Conservation (phyloP, 73 alveolate species). For the Tetrahymena malaccensis region DNA sequence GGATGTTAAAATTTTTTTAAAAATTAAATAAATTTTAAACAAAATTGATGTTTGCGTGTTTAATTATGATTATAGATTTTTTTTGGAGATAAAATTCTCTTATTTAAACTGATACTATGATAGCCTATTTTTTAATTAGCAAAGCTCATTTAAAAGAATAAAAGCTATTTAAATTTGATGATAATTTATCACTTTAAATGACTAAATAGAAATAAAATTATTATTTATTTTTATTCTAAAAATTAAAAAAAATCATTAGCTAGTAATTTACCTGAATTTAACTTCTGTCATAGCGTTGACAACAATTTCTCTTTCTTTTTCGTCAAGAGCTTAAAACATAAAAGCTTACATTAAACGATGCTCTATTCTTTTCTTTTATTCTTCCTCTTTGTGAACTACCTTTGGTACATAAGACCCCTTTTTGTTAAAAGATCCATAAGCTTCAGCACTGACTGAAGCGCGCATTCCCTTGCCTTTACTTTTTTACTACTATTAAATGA, state of each 20-base stretch:
- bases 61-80: not conserved
- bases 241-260: no score
- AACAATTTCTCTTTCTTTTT: constrained; percentile 73
- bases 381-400: constrained; percentile 76
- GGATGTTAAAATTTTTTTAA: no score
- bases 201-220: no score
- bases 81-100: not conserved
- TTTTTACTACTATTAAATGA: not conserved
- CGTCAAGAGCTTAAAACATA: constrained; percentile 80
- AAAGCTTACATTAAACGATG: constrained; percentile 73
- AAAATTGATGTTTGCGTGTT: no score
- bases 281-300: constrained; percentile 89
- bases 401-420: constrained; percentile 72
- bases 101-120: not conserved
- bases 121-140: no score
- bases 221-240: no score
- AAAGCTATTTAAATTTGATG: no score
- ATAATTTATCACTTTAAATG: no score
- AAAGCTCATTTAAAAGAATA: no score
- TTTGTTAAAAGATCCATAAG: constrained; percentile 83
- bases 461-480: constrained; percentile 25
- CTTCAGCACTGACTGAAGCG: constrained; percentile 90
- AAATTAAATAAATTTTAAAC: no score
- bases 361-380: constrained; percentile 60
- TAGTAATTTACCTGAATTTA: constrained; percentile 5